phyloP scores from a whole-genome alignment of 805 yeast species.

The Kockiozyma suomiensis region DNA sequence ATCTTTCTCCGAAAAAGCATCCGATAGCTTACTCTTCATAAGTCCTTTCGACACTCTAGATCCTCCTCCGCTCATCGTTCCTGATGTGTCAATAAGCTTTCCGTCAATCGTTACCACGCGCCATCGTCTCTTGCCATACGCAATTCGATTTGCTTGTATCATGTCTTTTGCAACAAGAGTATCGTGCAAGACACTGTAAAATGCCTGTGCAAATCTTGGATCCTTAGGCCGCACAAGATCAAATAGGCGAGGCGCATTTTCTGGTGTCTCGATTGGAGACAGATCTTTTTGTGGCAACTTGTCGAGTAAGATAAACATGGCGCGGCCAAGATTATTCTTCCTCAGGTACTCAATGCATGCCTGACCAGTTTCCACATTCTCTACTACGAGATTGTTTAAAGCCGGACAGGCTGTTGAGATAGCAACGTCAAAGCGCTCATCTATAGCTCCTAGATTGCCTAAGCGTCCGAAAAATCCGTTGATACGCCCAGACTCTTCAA shows the following conservation, averaged over 20 bases:
- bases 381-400: slow-evolving; percentile 91
- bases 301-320: slow-evolving; percentile 78
- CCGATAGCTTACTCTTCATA: slow-evolving; percentile 56
- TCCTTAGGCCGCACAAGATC: slow-evolving; percentile 76
- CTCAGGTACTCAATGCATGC: slow-evolving; percentile 81
- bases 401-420: slow-evolving; percentile 93
- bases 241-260: slow-evolving; percentile 74
- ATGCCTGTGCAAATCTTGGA: slow-evolving; percentile 76
- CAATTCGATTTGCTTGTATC: slow-evolving; percentile 81
- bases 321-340: slow-evolving; percentile 82
- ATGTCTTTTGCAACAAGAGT: slow-evolving; percentile 83
- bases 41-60: slow-evolving; percentile 65
- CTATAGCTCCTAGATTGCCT: slow-evolving; percentile 91
- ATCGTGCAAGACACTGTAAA: slow-evolving; percentile 81
- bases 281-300: slow-evolving; percentile 68
- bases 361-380: slow-evolving; percentile 69
- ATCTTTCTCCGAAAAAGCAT: slow-evolving; percentile 58
- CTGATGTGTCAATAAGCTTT: slow-evolving; percentile 85
- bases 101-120: slow-evolving; percentile 94
- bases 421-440: slow-evolving; percentile 86
- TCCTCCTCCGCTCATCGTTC: slow-evolving; percentile 98
- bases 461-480: slow-evolving; percentile 68
- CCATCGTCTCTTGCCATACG: slow-evolving; percentile 78
- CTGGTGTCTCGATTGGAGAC: slow-evolving; percentile 66
- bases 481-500: slow-evolving; percentile 80